Evolutionary conservation across 331 rosid species (phyloP), one percentile per base, ranked within the genome.

Genomic region (Quercus lobata): DNA sequence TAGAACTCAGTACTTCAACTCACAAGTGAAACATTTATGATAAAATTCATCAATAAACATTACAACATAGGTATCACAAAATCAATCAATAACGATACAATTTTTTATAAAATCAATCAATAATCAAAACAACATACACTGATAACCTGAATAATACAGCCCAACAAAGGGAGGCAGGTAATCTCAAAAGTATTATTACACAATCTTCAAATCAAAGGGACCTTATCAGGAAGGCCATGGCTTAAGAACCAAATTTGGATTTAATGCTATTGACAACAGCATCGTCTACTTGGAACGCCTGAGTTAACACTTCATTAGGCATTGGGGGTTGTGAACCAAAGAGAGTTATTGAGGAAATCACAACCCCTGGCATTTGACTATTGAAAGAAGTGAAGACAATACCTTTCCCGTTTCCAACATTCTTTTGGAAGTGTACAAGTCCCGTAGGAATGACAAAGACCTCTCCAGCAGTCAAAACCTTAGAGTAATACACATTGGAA

Each of bases 401-500:
- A 7, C 85, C 89, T 32, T 77, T 81, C 10, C 79, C 72, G 41
- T 70, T 29, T 63, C 91, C 89, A 74, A 81, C 78, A 69, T 88
- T 86, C 9, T 19, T 72, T 71, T 84, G 90, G 52, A 88, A 75
- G 76, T 71, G 81, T 75, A 80, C 79, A 1, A 82, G 85, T 61
- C 90, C 87, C 57, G 77, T 34, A 34, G 88, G 90, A 69, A 80
- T 30, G 17, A 78, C 79, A 69, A 88, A 88, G 85, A 82, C 80
- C 83, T 80, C 63, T 54, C 87, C 84, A 0, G 54, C 68, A 77
- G 57, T 86, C 84, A 88, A 79, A 63, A 82, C 82, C 78, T 88
- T 84, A 16, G 84, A 86, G 82, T 76, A 32, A n/a, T 46, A 82
- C 79, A 84, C 88, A n/a, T 76, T 78, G 44, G 54, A 27, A 10